Conservation (phyloP, 2,329 filamentous ascomycete species). For the Aspergillus sp. region DNA sequence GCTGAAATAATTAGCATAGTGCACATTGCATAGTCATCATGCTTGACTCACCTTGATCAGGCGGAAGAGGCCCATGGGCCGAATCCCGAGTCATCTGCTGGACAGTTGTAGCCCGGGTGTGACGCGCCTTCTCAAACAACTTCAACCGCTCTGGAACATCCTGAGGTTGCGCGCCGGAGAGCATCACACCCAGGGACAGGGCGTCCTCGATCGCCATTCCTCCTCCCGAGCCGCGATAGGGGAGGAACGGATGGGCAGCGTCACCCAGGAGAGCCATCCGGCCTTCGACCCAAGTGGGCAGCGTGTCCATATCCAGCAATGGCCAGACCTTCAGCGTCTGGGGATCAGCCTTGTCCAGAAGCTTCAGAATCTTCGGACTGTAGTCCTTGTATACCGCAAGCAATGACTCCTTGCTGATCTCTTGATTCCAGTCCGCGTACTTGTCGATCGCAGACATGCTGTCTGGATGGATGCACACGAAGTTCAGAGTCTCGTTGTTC, state of each 20-base stretch:
- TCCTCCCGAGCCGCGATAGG: conserved; percentile 63
- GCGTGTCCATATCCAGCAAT: conserved; percentile 60
- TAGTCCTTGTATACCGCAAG: conserved; percentile 40
- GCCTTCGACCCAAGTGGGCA: conserved; percentile 56
- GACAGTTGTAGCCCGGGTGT: conserved; percentile 56
- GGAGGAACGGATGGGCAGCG: conserved; percentile 67
- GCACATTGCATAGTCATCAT: not conserved
- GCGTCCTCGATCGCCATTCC: conserved; percentile 68
- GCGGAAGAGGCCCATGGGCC: conserved; percentile 13
- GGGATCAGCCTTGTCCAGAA: conserved; percentile 42
- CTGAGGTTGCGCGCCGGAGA: conserved; percentile 45
- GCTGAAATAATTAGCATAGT: conserved; percentile 3
- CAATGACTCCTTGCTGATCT: conserved; percentile 23
- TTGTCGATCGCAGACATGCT: conserved; percentile 36
- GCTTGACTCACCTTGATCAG: conserved; percentile 13
- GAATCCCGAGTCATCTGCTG: conserved; percentile 56
- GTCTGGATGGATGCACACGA: conserved; percentile 53
- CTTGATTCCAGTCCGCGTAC: conserved; percentile 34
- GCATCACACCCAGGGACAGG: conserved; percentile 56
- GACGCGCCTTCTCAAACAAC: conserved; percentile 60
- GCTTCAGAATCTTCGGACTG: conserved; percentile 37
- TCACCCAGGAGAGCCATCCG: conserved; percentile 62
- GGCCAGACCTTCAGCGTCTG: conserved; percentile 56
- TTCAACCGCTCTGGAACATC: conserved; percentile 57
- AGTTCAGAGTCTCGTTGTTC: conserved; percentile 50